Base-by-base conservation (phyloP, 2,329 filamentous ascomycete species). In the Parastagonospora avenae region DNA sequence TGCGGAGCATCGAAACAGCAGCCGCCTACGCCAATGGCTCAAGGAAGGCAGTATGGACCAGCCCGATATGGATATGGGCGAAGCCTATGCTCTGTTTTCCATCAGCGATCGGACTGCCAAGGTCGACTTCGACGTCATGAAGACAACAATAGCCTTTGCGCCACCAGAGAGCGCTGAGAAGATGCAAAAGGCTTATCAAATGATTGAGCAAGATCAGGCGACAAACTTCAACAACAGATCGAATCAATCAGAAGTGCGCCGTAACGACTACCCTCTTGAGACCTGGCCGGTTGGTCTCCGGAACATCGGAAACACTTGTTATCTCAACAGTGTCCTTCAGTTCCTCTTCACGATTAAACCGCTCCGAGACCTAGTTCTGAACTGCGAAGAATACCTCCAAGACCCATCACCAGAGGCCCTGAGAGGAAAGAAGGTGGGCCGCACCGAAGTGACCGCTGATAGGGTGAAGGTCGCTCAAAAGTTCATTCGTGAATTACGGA, bases 301-400 rank as follows among this genome's bases (percentile, higher is more conserved):
- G 57, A 99, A 97, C 63, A 96, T 97, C 50, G 92, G 94, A 52
- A 99, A 99, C 67, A 99, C 95, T 0, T 99, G 94, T 72, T 99
- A 99, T 66, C 81, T 99, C 47, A 99, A 99, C 78, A 97, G 93
- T 74, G 83, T 99, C 42, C 80, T 99, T 8, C 94, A 99, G 65
- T 97, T 96, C 69, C 89, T 97, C 60, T 97, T 96, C 71, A 95
- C 92, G 0, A 85, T 97, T 48, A 88, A 86, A 54, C 86, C 90
- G 2, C 80, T 97, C 28, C 85, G 93, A 42, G 83, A 94, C 4
- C 83, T 97, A 58, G 86, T 97, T 2, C 79, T 95, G 50, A 80
- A 91, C 42, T 91, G 90, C 59, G 85, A 93, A 24, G 74, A 85
- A 4, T 84, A 88, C 64, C 84, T 87, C 58, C 84, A 94, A 66